phyloP scores from a whole-genome alignment of 2,329 filamentous ascomycete genomes.

The Phyllosticta paracitricarpa region DNA sequence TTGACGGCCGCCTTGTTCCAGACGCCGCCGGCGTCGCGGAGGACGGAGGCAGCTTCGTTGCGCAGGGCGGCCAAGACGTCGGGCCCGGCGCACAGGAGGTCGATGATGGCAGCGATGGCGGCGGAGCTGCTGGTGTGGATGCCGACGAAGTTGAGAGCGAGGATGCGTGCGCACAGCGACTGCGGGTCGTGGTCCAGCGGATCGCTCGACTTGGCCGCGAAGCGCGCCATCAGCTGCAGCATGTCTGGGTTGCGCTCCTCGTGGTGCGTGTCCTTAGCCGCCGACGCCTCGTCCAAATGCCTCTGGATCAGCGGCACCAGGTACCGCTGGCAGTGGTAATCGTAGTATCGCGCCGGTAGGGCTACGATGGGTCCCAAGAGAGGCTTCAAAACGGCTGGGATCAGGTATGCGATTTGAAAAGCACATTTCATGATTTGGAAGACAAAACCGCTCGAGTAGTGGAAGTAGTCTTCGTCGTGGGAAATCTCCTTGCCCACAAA shows the following conservation, averaged over 20 bases:
- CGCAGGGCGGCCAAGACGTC: conserved; percentile 24
- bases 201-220: neutral
- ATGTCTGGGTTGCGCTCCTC: neutral
- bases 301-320: neutral
- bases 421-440: neutral
- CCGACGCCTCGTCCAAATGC: neutral
- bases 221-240: neutral
- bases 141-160: conserved; percentile 3
- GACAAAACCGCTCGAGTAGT: neutral
- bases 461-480: neutral
- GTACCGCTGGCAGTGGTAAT: neutral
- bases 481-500: neutral
- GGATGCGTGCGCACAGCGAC: neutral
- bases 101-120: conserved; percentile 3
- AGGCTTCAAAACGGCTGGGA: neutral
- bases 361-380: neutral
- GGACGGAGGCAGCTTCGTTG: conserved; percentile 32
- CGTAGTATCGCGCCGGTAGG: neutral
- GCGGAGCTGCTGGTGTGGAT: neutral
- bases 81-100: conserved; percentile 15
- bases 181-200: neutral
- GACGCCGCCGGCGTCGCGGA: conserved; percentile 25
- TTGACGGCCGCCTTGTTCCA: conserved; percentile 41
- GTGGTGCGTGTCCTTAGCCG: neutral
- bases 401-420: neutral